A percentile compares a stretch with the other conserved stretches of the same genome.
Evolutionary conservation across 192 early-diverging fungal genomes (phyloP).

Genomic region (Coemansia erecta): DNA sequence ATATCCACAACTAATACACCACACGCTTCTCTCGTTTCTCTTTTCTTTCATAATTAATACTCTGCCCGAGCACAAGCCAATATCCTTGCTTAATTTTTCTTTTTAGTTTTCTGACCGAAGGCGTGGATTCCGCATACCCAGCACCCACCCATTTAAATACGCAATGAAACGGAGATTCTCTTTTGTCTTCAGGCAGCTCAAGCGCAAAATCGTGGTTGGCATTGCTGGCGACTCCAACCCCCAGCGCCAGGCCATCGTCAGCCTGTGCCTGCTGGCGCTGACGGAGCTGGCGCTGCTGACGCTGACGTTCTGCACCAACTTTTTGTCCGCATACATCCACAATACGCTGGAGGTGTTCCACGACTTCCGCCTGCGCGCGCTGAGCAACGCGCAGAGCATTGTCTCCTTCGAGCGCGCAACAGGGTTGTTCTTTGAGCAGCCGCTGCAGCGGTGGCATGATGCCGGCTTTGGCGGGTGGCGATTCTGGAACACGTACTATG

Average conservation of each 20-base stretch:
- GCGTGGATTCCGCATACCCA: background rate
- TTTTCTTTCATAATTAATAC: background rate
- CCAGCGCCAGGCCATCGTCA: constrained; percentile 48
- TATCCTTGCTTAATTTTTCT: background rate
- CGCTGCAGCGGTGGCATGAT: constrained; percentile 52
- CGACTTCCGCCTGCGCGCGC: constrained; percentile 44
- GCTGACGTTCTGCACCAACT: constrained; percentile 55
- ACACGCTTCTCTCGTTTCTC: constrained; percentile 1
- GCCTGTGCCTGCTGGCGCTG: constrained; percentile 41
- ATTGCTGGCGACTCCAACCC: constrained; percentile 45
- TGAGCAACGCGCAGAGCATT: constrained; percentile 49
- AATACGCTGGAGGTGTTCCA: constrained; percentile 50
- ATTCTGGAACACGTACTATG: constrained; percentile 57
- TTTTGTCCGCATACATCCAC: constrained; percentile 53
- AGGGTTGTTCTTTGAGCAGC: constrained; percentile 49
- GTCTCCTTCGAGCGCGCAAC: constrained; percentile 43
- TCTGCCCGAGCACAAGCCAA: background rate
- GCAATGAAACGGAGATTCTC: constrained; percentile 50
- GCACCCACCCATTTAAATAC: background rate
- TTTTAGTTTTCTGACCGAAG: background rate
- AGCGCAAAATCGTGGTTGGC: constrained; percentile 44
- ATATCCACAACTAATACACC: too few species aligned
- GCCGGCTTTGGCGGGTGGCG: constrained; percentile 36
- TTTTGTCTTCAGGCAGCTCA: constrained; percentile 40
- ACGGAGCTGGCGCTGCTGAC: constrained; percentile 51